Evolutionary conservation across 805 yeast genomes (phyloP), one percentile per base, ranked within the genome.

Genomic region (Kodamaea nitidulidarum): DNA sequence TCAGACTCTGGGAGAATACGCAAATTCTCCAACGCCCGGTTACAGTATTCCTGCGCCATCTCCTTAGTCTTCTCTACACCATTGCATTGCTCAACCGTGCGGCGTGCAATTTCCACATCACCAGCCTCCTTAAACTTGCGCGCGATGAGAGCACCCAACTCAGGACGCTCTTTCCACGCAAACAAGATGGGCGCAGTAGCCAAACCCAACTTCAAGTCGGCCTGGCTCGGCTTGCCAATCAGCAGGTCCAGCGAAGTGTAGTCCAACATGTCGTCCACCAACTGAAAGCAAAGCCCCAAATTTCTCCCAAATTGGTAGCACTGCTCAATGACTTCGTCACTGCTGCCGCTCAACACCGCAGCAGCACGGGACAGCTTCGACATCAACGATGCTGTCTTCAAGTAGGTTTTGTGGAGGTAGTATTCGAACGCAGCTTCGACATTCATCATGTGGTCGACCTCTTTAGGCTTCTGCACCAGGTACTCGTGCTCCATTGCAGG

Each of bases 141-240:
- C 16, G 78, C 79, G 50, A 93, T 88, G 52, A 91, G 62, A 26
- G 78, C 80, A 2, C 97, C 98, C 35, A 93, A 70, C 42, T 81
- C 84, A 0, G 96, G 95, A 52, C 78, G 80, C 52, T 83, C 78
- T 53, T 77, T 80, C 98, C 98, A 93, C 1, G 98, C 98, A 62
- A 75, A 93, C 39, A 93, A 67, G 2, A 91, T 88, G 1, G 98
- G 98, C 0, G 97, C 98, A 0, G 98, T 93, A 1, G 98, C 98
- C 50, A 93, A 73, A 0, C 98, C 98, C 32, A 93, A 70, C 59
- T 90, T 80, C 50, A 93, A 72, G 64, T 93, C 98, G 3, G 96
- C 97, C 51, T 93, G 95, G 7, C 95, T 82, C 2, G 98, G 98
- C 61, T 93, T 93, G 26, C 98, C 98, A 42, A 93, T 67, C 37